Percentiles rank a stretch among this genome's conserved stretches.
These are phyloP conservation scores for Penicillium sp. DNA, from an alignment of 2,329 filamentous ascomycete species.

Conservation along the genomic window DNA sequence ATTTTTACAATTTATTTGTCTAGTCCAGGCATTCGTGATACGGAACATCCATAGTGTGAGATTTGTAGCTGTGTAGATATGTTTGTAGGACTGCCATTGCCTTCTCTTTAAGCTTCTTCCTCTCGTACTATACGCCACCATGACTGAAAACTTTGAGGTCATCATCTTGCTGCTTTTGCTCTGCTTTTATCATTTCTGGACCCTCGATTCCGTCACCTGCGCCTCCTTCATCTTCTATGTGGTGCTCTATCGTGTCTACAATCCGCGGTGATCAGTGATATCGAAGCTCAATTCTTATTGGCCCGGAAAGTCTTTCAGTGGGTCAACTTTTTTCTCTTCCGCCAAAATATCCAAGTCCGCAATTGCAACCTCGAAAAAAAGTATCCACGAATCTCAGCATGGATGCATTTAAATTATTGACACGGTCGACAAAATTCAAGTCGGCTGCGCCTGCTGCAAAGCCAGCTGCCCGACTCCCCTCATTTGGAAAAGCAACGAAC, in stretches of 20 bases:
- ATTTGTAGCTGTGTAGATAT: background rate
- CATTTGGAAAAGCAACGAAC: constrained; percentile 40
- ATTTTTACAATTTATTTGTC: constrained; percentile 18
- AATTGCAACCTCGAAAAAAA: constrained; percentile 6
- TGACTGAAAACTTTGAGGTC: background rate
- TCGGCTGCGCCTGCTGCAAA: constrained; percentile 26
- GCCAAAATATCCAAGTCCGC: constrained; percentile 19
- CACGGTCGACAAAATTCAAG: constrained; percentile 44
- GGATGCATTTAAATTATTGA: constrained; percentile 49
- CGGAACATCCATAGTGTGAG: background rate
- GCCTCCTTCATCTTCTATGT: background rate
- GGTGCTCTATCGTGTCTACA: background rate
- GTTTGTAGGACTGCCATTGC: background rate
- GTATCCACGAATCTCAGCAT: constrained; percentile 27
- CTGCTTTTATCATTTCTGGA: background rate
- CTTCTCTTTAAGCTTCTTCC: background rate
- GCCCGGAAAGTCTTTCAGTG: constrained; percentile 27
- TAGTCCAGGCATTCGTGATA: background rate
- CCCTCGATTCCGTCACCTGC: background rate
- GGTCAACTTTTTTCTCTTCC: constrained; percentile 28
- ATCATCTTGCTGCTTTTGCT: background rate
- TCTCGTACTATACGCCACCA: background rate
- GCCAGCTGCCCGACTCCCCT: constrained; percentile 35
- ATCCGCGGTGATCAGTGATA: background rate
- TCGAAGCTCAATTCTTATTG: constrained; percentile 27